Conservation (phyloP, 2,329 filamentous ascomycete species). For the Fusarium nematophilum region DNA sequence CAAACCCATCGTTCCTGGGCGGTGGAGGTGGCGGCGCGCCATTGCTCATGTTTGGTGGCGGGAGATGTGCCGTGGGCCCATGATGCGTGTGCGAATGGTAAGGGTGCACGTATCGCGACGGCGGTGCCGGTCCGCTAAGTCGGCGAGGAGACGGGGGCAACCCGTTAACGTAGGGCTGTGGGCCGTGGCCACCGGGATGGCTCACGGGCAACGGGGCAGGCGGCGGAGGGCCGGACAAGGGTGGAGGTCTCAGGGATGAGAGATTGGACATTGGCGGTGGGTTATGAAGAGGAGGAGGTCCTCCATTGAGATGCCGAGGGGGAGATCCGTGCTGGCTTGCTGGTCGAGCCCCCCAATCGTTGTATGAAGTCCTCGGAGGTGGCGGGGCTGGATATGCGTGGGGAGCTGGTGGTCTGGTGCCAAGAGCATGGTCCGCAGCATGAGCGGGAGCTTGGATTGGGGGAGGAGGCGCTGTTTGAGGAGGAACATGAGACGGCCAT, state of each 20-base stretch:
- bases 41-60: conserved; percentile 49
- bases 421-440: conserved; percentile 42
- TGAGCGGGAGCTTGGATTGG: conserved; percentile 39
- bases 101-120: conserved; percentile 55
- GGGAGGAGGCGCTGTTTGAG: conserved; percentile 38
- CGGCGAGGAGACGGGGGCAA: conserved; percentile 62
- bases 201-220: conserved; percentile 55
- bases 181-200: conserved; percentile 51
- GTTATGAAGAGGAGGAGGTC: conserved; percentile 48
- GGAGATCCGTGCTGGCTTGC: conserved; percentile 62
- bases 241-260: conserved; percentile 62
- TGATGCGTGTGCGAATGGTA: conserved; percentile 47
- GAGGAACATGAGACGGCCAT: conserved; percentile 41
- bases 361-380: conserved; percentile 46
- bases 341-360: conserved; percentile 62
- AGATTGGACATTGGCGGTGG: conserved; percentile 49
- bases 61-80: conserved; percentile 37
- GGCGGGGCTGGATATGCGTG: conserved; percentile 46
- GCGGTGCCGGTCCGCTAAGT: conserved; percentile 54
- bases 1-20: conserved; percentile 49
- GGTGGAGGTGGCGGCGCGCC: conserved; percentile 47
- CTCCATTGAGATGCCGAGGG: conserved; percentile 63
- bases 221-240: conserved; percentile 55
- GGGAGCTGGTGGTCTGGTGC: conserved; percentile 42
- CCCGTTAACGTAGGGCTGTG: conserved; percentile 54